Percentiles rank a stretch among this genome's conserved stretches.
Conservation (phyloP, 2,329 filamentous ascomycete species). For the Fusarium sp. region DNA sequence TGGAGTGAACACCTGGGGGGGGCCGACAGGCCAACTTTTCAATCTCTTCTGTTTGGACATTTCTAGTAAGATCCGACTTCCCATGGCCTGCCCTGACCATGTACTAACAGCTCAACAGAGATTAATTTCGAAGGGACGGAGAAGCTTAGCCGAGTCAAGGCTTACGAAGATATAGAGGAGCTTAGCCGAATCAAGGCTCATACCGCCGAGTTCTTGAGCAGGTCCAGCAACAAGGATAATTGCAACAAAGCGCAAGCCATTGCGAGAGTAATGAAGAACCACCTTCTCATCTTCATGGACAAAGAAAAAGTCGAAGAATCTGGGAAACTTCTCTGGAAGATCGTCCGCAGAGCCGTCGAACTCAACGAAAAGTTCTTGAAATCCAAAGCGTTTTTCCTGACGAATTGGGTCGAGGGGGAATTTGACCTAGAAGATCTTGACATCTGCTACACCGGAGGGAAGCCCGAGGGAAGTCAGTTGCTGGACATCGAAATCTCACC, state of each 20-base stretch:
- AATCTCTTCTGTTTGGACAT: slow-evolving; percentile 28
- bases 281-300: slow-evolving; percentile 26
- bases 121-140: slow-evolving; percentile 7
- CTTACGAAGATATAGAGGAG: too few relatives aligned
- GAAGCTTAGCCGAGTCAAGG: slow-evolving; percentile 25
- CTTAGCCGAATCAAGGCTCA: slow-evolving; percentile 23
- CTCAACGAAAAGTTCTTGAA: slow-evolving; percentile 24
- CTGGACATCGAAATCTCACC: slow-evolving; percentile 32
- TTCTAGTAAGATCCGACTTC: slow-evolving; percentile 7
- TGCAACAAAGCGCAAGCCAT: neutral
- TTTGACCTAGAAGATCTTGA: slow-evolving; percentile 3
- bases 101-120: slow-evolving; percentile 15
- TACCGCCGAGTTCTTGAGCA: slow-evolving; percentile 2
- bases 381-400: slow-evolving; percentile 32
- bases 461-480: neutral
- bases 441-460: slow-evolving; percentile 3
- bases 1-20: slow-evolving; percentile 20
- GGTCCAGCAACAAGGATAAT: slow-evolving; percentile 2
- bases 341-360: slow-evolving; percentile 8
- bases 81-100: rapidly evolving
- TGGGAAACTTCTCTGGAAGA: neutral
- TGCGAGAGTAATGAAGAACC: neutral
- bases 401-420: neutral
- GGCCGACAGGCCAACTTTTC: slow-evolving; percentile 17
- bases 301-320: neutral